Base-by-base conservation (phyloP, 2,329 filamentous ascomycete species). In the Talaromyces sp. region DNA sequence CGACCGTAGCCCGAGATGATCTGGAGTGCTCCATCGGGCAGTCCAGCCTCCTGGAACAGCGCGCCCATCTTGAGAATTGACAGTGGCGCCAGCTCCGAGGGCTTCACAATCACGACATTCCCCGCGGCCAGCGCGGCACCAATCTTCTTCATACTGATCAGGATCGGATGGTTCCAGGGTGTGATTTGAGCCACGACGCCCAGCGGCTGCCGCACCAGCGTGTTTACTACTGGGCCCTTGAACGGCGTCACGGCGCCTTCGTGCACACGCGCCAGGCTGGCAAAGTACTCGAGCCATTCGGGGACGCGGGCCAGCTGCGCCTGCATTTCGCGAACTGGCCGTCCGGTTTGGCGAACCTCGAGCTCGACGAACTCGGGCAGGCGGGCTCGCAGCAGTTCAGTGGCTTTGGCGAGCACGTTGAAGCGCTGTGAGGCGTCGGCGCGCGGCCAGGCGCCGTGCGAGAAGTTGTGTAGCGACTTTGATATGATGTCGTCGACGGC, bases 241-340 rank as follows among this genome's bases (percentile, higher is more conserved):
- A 88, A 89, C 0, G 88, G 88, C 1, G 89, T 78, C 0, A 90
- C 84, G 1, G 84, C 75, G 2, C 86, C 82, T 72, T 89, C 86
- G 67, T 89, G 86, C 0, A 84, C 86, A n/a, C 88, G 83, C 32
- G 89, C 80, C 1, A 89, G 69, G 0, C 86, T 80, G 1, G 87
- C 86, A 67, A 88, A 91, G 75, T 90, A 90, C 62, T 83, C 85
- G 73, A 90, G 86, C 88, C 88, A 90, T 61, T 73, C 72, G 4
- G 74, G 71, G 2, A 77, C 66, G 50, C 85, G 83, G 0, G 86
- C 81, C 0, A 90, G 78, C 69, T 90, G 88, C 1, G 87, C 86
- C 55, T 81, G 80, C 86, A 91, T 89, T 70, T 90, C 88, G 27
- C 87, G 84, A 29, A 88, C 77, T 0, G 84, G 84, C 0, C 88